phyloP scores from a whole-genome alignment of 371 early-diverging fungal genomes.

The Nematocida ironsii region DNA sequence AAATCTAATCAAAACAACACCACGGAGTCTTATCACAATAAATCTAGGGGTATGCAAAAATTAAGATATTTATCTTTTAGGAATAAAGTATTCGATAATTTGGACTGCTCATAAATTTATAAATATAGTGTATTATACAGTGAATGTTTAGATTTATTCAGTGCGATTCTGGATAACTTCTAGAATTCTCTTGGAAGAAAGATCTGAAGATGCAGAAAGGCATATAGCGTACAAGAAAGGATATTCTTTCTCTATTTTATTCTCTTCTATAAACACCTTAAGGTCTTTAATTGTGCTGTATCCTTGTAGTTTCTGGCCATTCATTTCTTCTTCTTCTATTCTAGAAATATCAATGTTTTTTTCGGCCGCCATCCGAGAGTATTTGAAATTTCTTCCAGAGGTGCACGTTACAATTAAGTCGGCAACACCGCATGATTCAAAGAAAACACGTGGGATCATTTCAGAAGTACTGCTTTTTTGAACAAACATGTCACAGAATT shows the following conservation, averaged over 20 bases:
- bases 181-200: constrained; percentile 20
- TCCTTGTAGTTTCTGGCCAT: constrained; percentile 95
- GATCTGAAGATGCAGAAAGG: constrained; percentile 2
- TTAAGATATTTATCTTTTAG: too few relatives aligned
- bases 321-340: constrained; percentile 80
- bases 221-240: constrained; percentile 60
- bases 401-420: constrained; percentile 87
- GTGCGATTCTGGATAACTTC: background rate
- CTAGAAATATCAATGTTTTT: constrained; percentile 74
- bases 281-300: constrained; percentile 83
- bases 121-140: too few relatives aligned
- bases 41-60: too few relatives aligned
- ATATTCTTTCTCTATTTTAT: constrained; percentile 52
- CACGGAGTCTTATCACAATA: too few relatives aligned
- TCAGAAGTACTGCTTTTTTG: constrained; percentile 71
- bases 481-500: constrained; percentile 79
- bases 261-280: constrained; percentile 74
- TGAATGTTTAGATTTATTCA: too few relatives aligned
- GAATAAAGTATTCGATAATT: too few relatives aligned
- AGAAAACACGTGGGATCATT: constrained; percentile 73
- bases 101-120: too few relatives aligned
- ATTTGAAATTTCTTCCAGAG: constrained; percentile 88
- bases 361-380: constrained; percentile 70
- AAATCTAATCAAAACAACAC: too few relatives aligned
- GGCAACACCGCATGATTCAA: constrained; percentile 86